Evolutionary conservation across 2,329 filamentous ascomycete genomes (phyloP), one percentile per base, ranked within the genome.

Genomic region (Akanthomyces uredinophilus): DNA sequence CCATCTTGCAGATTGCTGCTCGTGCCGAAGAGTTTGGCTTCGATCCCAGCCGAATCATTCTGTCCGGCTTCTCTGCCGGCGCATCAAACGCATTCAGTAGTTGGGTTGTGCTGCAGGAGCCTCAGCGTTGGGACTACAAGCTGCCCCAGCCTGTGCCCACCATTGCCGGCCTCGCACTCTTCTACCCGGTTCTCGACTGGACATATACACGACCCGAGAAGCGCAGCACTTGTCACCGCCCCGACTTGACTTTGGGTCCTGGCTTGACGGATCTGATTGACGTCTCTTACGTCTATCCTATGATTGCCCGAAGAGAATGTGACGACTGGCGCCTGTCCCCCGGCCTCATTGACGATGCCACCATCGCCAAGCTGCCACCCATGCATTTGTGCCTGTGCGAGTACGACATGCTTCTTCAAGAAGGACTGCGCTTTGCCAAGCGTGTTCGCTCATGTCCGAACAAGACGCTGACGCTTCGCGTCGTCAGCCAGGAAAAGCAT

Each of bases 41-140:
- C 59, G 84, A 89, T 67, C 78, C 78, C 1, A 71, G 78, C 47
- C 78, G 78, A 51, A 77, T 90, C 54, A 78, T 85, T 8, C 75
- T 87, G 10, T 85, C 82, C 1, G 87, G 87, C 14, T 88, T 89
- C 70, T 87, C 84, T 2, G 84, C 85, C 1, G 86, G 86, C 39
- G 87, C 79, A 27, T 84, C 83, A 39, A 77, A 84, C 46, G 79
- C 82, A 2, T 71, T 85, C 22, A 77, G 82, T 7, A 76, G 76
- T 22, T 79, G 77, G 76, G 68, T 77, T 56, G 70, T 80, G 63
- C 71, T 83, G 7, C 73, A 80, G 57, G 76, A 80, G 60, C 74
- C 82, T 10, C 66, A 72, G 14, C 66, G 71, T 52, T 72, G 77
- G 75, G 63, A 74, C 57, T 77, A 79, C 70, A 71, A 68, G 55